These are phyloP conservation scores for Salix suchowensis DNA, from an alignment of 345 rosid species.

Conservation along the genomic window DNA sequence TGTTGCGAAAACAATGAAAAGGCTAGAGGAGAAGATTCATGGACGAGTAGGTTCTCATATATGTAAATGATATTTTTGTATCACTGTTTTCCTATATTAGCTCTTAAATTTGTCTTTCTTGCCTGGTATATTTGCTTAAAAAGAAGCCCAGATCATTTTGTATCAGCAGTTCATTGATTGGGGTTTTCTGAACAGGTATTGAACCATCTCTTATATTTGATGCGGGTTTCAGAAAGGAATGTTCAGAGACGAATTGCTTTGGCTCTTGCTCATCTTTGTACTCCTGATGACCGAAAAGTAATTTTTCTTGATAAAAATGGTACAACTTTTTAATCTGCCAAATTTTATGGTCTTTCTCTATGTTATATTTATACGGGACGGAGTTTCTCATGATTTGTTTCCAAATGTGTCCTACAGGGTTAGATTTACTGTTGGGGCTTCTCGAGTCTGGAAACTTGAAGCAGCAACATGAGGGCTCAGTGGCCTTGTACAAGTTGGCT, in stretches of 20 bases:
- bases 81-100: not conserved
- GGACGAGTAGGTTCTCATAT: slow-evolving; percentile 48
- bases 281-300: slow-evolving; percentile 45
- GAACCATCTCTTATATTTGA: slow-evolving; percentile 47
- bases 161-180: not conserved
- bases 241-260: slow-evolving; percentile 55
- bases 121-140: not conserved
- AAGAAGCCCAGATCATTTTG: not conserved
- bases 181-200: slow-evolving; percentile 38
- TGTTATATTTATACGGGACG: not conserved
- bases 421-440: slow-evolving; percentile 52
- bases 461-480: slow-evolving; percentile 49
- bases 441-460: slow-evolving; percentile 47
- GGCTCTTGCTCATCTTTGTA: slow-evolving; percentile 72
- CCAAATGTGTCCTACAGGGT: slow-evolving; percentile 31
- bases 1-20: slow-evolving; percentile 60
- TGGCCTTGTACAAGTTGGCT: slow-evolving; percentile 56
- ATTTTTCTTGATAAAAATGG: slow-evolving; percentile 65
- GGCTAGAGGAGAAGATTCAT: slow-evolving; percentile 59
- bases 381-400: slow-evolving; percentile 7
- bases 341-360: not conserved
- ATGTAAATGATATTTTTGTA: not conserved
- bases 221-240: slow-evolving; percentile 44
- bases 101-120: not conserved
- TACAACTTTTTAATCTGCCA: slow-evolving; percentile 10